Conservation (phyloP, 495 filamentous ascomycete species). For the Xylaria sp. region DNA sequence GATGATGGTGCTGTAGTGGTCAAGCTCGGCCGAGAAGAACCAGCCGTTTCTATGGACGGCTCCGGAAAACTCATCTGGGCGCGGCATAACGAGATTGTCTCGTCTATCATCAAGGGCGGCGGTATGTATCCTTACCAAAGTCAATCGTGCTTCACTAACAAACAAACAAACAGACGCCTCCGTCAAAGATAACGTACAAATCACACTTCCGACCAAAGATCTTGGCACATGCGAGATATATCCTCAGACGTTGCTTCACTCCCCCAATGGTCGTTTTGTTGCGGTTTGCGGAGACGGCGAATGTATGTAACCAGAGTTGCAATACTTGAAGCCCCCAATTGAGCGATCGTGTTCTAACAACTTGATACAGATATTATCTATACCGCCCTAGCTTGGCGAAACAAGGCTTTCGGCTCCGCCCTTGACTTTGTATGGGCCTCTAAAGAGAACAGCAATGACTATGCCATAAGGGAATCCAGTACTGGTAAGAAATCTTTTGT, state of each 20-base stretch:
- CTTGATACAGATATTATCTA: conserved; percentile 79
- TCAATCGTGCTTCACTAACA: conserved; percentile 23
- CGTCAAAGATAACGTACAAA: conserved; percentile 86
- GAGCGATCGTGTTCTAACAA: background rate
- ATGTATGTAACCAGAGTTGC: conserved; percentile 25
- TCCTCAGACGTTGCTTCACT: conserved; percentile 91
- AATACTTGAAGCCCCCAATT: background rate
- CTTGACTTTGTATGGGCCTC: conserved; percentile 97
- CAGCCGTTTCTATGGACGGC: conserved; percentile 94
- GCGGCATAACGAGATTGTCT: conserved; percentile 90
- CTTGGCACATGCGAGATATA: conserved; percentile 96
- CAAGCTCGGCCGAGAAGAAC: conserved; percentile 96
- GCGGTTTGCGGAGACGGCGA: conserved; percentile 97
- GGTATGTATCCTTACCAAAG: conserved; percentile 47
- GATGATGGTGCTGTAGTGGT: conserved; percentile 98
- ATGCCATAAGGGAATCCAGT: conserved; percentile 90
- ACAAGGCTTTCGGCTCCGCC: conserved; percentile 95
- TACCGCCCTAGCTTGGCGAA: conserved; percentile 94
- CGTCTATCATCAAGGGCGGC: conserved; percentile 91
- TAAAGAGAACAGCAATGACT: conserved; percentile 98
- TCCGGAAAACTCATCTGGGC: conserved; percentile 97
- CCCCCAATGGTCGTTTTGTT: conserved; percentile 96
- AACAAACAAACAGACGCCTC: conserved; percentile 62
- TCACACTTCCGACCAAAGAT: conserved; percentile 89
- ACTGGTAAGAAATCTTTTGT: conserved; percentile 60